Conservation (phyloP, 345 rosid species). For the Eucalyptus grandis region DNA sequence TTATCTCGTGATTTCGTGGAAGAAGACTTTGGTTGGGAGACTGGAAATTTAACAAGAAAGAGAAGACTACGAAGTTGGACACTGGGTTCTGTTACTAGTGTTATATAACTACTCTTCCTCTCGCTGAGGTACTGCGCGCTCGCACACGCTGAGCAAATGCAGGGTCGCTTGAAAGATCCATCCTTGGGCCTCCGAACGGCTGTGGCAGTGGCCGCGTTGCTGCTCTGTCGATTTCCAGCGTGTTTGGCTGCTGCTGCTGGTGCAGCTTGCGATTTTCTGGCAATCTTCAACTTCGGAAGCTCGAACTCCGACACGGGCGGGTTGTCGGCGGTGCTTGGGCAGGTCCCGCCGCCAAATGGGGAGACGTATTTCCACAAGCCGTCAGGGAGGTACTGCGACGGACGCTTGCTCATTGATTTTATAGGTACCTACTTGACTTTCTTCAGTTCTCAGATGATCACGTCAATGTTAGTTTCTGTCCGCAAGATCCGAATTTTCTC, state of each 20-base stretch:
- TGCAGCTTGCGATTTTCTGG: constrained; percentile 10
- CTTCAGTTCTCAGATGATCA: background rate
- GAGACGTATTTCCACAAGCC: constrained; percentile 40
- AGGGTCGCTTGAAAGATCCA: background rate
- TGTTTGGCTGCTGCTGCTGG: background rate
- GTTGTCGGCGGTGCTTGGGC: constrained; percentile 43
- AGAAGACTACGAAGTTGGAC: background rate
- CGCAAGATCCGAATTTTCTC: background rate
- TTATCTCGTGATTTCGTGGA: background rate
- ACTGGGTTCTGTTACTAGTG: background rate
- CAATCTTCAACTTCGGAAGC: constrained; percentile 35
- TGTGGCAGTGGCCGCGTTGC: background rate
- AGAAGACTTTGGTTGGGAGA: background rate
- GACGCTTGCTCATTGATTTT: constrained; percentile 48
- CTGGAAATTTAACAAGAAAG: background rate
- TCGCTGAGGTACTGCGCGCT: background rate
- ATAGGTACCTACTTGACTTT: constrained; percentile 19
- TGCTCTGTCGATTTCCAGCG: background rate
- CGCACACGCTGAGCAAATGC: background rate
- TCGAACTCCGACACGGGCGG: constrained; percentile 46
- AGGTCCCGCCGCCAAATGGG: constrained; percentile 39
- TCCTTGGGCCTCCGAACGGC: background rate
- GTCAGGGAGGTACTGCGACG: constrained; percentile 49
- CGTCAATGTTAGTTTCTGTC: background rate
- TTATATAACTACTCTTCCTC: background rate